Evolutionary conservation across 345 rosid genomes (phyloP).

Genomic region (Combretum micranthum): DNA sequence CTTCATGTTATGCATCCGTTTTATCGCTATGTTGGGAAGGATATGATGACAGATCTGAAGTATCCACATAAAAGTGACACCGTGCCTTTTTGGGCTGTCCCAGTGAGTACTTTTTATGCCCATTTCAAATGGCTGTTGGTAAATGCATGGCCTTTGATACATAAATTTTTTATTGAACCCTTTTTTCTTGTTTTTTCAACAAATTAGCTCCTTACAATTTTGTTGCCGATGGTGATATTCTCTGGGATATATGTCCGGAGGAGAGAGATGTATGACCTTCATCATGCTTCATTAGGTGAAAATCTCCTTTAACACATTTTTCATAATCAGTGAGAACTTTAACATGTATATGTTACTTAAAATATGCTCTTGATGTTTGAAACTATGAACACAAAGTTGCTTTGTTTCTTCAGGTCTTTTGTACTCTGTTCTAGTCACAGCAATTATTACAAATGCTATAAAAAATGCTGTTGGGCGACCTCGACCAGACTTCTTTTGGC

Average conservation of each 20-base stretch:
- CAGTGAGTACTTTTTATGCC: conserved; percentile 26
- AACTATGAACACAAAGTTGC: too few relatives aligned
- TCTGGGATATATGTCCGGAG: conserved; percentile 41
- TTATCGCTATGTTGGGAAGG: conserved; percentile 63
- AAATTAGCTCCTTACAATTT: conserved; percentile 39
- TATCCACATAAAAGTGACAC: conserved; percentile 69
- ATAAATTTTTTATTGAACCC: background rate
- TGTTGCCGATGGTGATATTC: conserved; percentile 54
- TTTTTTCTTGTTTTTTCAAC: conserved; percentile 5
- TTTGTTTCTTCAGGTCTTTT: conserved; percentile 30
- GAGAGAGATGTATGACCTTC: conserved; percentile 70
- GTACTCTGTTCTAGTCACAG: conserved; percentile 66
- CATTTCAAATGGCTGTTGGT: too few relatives aligned
- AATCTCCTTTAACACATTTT: background rate
- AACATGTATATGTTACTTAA: background rate
- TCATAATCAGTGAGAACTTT: background rate
- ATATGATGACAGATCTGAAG: conserved; percentile 74
- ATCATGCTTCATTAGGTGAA: conserved; percentile 64
- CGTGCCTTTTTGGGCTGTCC: conserved; percentile 69
- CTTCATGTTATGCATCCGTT: conserved; percentile 58
- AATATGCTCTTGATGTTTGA: background rate
- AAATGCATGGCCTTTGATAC: background rate
- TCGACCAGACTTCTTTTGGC: conserved; percentile 94
- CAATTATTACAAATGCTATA: conserved; percentile 67
- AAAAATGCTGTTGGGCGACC: conserved; percentile 77